Percentiles rank a stretch among this genome's conserved stretches.
These are phyloP conservation scores for Conidiobolus incongruus DNA, from an alignment of 371 early-diverging fungal genomes.

Conservation along the genomic window DNA sequence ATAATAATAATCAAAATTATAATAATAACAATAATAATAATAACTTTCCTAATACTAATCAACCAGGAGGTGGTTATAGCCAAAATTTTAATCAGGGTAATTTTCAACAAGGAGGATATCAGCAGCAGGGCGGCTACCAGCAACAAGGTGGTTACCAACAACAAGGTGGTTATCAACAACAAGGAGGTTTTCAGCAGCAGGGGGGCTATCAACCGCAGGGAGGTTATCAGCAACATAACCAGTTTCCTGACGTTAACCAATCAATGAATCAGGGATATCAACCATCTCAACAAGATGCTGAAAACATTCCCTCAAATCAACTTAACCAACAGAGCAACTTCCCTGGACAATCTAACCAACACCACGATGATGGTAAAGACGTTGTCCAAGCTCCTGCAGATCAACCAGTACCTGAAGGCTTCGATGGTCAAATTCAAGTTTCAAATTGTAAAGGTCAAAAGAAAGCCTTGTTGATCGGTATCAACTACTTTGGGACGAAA, in stretches of 20 bases:
- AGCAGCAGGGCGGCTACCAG: background rate
- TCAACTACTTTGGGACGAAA: slow-evolving; percentile 7
- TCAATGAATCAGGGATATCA: background rate
- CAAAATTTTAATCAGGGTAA: background rate
- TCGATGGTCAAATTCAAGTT: background rate
- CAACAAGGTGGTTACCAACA: background rate
- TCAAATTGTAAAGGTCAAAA: slow-evolving; percentile 29
- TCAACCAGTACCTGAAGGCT: background rate
- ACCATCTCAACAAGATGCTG: background rate
- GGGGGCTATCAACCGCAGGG: background rate
- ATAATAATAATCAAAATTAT: too few species aligned
- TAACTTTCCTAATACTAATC: background rate
- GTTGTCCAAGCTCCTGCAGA: background rate
- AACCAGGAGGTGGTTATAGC: background rate
- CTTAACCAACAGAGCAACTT: slow-evolving; percentile 2
- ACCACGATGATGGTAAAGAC: too few species aligned
- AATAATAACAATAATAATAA: background rate
- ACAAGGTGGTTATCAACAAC: background rate
- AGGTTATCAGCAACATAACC: background rate
- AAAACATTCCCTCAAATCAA: background rate
- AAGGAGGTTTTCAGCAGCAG: background rate
- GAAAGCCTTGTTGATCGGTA: slow-evolving; percentile 9
- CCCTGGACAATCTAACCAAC: background rate
- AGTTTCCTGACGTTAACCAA: background rate
- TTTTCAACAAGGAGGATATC: background rate